These are phyloP conservation scores for Phanerochaete sordida DNA, from an alignment of 768 basidiomycete genomes.

Conservation along the genomic window DNA sequence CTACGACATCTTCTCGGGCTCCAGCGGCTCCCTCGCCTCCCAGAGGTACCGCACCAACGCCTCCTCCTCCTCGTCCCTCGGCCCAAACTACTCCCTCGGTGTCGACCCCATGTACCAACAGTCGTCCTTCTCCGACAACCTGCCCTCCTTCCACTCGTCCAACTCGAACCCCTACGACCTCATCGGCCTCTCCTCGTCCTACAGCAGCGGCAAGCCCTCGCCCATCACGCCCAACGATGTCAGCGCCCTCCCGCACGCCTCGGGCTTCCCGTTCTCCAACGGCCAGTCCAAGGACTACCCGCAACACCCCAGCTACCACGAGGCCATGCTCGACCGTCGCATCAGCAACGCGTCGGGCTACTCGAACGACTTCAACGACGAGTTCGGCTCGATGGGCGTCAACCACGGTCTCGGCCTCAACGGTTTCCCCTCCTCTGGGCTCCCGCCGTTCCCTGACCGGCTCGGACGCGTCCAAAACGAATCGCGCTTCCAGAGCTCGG, in stretches of 20 bases:
- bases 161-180: conserved; percentile 59
- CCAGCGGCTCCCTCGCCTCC: conserved; percentile 41
- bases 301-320: conserved; percentile 47
- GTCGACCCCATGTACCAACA: conserved; percentile 59
- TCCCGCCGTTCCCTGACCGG: conserved; percentile 56
- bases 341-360: conserved; percentile 43
- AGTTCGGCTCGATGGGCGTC: conserved; percentile 51
- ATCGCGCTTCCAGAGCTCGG: conserved; percentile 38
- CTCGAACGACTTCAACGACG: conserved; percentile 60
- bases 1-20: conserved; percentile 64
- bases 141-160: conserved; percentile 53
- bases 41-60: conserved; percentile 70
- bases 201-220: conserved; percentile 72
- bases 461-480: conserved; percentile 22
- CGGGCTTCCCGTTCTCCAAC: conserved; percentile 42
- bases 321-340: conserved; percentile 58
- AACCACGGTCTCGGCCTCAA: conserved; percentile 43
- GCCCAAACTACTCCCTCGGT: conserved; percentile 49
- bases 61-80: conserved; percentile 67
- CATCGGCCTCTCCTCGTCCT: conserved; percentile 59
- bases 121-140: conserved; percentile 54
- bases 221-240: conserved; percentile 71
- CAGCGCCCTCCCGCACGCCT: conserved; percentile 50
- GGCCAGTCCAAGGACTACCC: conserved; percentile 52
- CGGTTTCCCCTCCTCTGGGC: conserved; percentile 36